phyloP scores from a whole-genome alignment of 2,329 filamentous ascomycete genomes.

The Lasiodiplodia citricola region DNA sequence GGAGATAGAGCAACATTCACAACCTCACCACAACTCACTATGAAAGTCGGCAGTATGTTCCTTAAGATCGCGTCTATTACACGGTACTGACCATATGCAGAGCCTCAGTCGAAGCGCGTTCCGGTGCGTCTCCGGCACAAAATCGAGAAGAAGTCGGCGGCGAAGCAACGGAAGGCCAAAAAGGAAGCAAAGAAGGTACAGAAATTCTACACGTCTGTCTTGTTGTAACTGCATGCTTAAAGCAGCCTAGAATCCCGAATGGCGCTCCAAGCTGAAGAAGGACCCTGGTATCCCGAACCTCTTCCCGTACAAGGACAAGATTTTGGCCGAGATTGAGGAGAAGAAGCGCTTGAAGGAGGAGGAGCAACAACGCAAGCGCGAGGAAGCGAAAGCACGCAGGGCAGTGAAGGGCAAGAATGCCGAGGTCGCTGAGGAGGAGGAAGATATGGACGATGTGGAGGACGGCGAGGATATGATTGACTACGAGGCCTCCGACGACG shows the following conservation, averaged over 20 bases:
- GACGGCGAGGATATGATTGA: constrained; percentile 47
- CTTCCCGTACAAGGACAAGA: constrained; percentile 96
- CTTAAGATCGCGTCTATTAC: neutral
- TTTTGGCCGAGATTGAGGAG: constrained; percentile 94
- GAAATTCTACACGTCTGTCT: neutral
- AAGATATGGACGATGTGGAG: constrained; percentile 48
- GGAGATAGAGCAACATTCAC: constrained; percentile 4
- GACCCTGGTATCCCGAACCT: constrained; percentile 97
- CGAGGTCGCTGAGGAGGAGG: constrained; percentile 58
- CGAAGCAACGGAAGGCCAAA: constrained; percentile 88
- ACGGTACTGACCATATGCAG: constrained; percentile 52
- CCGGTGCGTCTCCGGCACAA: constrained; percentile 91
- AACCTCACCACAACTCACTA: constrained; percentile 33
- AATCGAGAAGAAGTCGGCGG: constrained; percentile 88
- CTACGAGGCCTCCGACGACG: constrained; percentile 60
- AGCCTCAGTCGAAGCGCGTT: constrained; percentile 92
- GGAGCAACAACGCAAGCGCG: constrained; percentile 69
- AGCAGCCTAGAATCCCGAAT: constrained; percentile 79
- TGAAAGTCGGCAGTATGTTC: constrained; percentile 51
- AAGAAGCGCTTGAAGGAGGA: constrained; percentile 80
- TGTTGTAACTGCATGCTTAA: constrained; percentile 31
- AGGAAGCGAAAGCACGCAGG: constrained; percentile 64
- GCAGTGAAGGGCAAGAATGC: constrained; percentile 43
- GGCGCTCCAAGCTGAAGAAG: constrained; percentile 94
- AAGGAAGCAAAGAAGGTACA: constrained; percentile 85